Evolutionary conservation across 495 filamentous ascomycete genomes (phyloP).

Genomic region (Usnea hakonensis): DNA sequence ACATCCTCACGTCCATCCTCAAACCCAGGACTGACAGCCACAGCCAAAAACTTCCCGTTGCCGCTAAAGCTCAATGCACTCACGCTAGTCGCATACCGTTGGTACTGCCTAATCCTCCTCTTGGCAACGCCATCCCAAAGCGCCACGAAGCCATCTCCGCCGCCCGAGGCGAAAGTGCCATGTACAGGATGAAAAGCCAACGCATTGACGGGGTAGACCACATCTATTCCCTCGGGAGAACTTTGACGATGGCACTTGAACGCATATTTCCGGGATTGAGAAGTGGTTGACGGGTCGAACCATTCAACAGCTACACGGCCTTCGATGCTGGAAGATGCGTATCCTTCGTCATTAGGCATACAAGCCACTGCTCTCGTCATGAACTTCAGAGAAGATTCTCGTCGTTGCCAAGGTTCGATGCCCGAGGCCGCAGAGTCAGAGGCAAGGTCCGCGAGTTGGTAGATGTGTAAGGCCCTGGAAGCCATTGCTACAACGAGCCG

Average conservation of each 20-base stretch:
- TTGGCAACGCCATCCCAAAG: conserved; percentile 93
- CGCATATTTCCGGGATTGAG: conserved; percentile 88
- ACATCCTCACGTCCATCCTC: conserved; percentile 82
- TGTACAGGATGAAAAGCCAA: conserved; percentile 85
- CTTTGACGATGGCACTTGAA: conserved; percentile 93
- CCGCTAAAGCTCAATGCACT: conserved; percentile 66
- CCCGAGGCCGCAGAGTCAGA: conserved; percentile 39
- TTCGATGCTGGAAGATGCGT: conserved; percentile 82
- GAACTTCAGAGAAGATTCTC: conserved; percentile 90
- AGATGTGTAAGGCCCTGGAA: conserved; percentile 83
- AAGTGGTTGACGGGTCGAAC: conserved; percentile 81
- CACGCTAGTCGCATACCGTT: conserved; percentile 69
- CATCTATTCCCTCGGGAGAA: conserved; percentile 59
- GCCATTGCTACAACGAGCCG: conserved; percentile 94
- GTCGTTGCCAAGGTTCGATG: conserved; percentile 75
- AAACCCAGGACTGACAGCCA: conserved; percentile 82
- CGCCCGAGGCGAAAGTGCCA: conserved; percentile 88
- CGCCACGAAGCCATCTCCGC: conserved; percentile 89
- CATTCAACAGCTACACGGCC: conserved; percentile 93
- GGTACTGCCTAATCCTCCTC: conserved; percentile 83
- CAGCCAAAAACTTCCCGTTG: conserved; percentile 75
- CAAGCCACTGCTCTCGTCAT: conserved; percentile 90
- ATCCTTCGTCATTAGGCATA: conserved; percentile 92
- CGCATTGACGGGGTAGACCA: conserved; percentile 93
- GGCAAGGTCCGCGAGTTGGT: conserved; percentile 68